These are phyloP conservation scores for Alternaria angustiovoidea DNA, from an alignment of 2,329 filamentous ascomycete species.

Conservation along the genomic window DNA sequence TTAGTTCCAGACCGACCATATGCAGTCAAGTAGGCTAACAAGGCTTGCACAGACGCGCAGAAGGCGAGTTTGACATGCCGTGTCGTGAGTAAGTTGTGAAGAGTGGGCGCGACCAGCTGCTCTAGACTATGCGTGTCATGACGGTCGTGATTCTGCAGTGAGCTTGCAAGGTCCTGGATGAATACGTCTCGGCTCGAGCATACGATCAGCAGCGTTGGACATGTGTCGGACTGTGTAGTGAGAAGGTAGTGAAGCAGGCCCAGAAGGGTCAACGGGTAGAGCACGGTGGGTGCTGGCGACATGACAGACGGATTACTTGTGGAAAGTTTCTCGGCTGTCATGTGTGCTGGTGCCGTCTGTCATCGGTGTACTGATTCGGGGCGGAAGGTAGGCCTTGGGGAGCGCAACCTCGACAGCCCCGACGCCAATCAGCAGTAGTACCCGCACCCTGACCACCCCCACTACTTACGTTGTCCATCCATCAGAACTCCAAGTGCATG, in stretches of 20 bases:
- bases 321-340: conserved; percentile 11
- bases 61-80: conserved; percentile 76
- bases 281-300: conserved; percentile 45
- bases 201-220: conserved; percentile 73
- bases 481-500: conserved; percentile 21
- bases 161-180: conserved; percentile 63
- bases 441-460: conserved; percentile 19
- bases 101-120: conserved; percentile 67
- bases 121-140: conserved; percentile 21
- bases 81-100: conserved; percentile 74
- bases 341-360: conserved; percentile 16
- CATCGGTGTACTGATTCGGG: conserved; percentile 14
- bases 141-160: conserved; percentile 49
- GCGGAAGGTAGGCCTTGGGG: neutral
- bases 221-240: conserved; percentile 54
- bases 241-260: conserved; percentile 71
- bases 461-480: conserved; percentile 16
- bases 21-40: conserved; percentile 77
- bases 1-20: conserved; percentile 21
- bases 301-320: conserved; percentile 16
- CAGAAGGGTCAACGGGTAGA: conserved; percentile 51
- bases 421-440: conserved; percentile 15
- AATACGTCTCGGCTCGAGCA: conserved; percentile 73
- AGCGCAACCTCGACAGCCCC: neutral
- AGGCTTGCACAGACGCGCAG: conserved; percentile 75